Percentiles rank a stretch among this genome's conserved stretches.
These are phyloP conservation scores for Tylopilus vinaceipallidus DNA, from an alignment of 768 basidiomycete species.

Conservation along the genomic window DNA sequence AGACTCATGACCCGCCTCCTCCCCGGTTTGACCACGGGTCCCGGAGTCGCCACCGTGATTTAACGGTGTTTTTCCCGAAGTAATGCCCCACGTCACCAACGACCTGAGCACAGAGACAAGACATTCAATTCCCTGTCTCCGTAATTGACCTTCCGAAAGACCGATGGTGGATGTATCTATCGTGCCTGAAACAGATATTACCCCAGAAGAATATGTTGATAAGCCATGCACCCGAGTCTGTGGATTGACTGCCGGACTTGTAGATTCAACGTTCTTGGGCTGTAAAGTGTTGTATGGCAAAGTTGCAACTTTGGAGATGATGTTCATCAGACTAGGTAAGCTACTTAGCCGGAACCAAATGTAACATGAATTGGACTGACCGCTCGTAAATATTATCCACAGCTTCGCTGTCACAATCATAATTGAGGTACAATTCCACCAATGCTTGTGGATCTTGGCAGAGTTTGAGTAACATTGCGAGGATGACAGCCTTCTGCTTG, in stretches of 20 bases:
- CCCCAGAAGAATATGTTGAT: slow-evolving; percentile 57
- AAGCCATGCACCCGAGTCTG: slow-evolving; percentile 35
- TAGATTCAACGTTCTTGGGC: slow-evolving; percentile 53
- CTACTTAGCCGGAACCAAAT: slow-evolving; percentile 7
- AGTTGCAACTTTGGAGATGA: slow-evolving; percentile 88
- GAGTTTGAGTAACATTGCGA: slow-evolving; percentile 82
- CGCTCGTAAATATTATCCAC: slow-evolving; percentile 97
- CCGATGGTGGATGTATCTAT: slow-evolving; percentile 68
- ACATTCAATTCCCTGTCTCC: slow-evolving; percentile 93
- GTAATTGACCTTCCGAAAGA: slow-evolving; percentile 78
- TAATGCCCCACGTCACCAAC: slow-evolving; percentile 86
- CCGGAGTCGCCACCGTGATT: slow-evolving; percentile 38
- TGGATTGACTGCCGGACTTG: slow-evolving; percentile 59
- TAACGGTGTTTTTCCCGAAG: slow-evolving; percentile 36
- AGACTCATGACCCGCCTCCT: slow-evolving; percentile 53
- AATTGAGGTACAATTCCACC: slow-evolving; percentile 98
- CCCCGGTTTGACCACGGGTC: slow-evolving; percentile 46
- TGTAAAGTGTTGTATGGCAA: slow-evolving; percentile 46
- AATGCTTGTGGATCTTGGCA: slow-evolving; percentile 97
- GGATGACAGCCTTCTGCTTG: slow-evolving; percentile 90
- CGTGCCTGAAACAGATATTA: slow-evolving; percentile 61
- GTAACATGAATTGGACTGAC: slow-evolving; percentile 38
- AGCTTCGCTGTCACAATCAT: slow-evolving; percentile 95
- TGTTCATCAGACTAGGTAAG: slow-evolving; percentile 76
- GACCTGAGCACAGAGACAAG: slow-evolving; percentile 86